Conservation (phyloP, 805 yeast species). For the Saccharomycopsis fibuligera region DNA sequence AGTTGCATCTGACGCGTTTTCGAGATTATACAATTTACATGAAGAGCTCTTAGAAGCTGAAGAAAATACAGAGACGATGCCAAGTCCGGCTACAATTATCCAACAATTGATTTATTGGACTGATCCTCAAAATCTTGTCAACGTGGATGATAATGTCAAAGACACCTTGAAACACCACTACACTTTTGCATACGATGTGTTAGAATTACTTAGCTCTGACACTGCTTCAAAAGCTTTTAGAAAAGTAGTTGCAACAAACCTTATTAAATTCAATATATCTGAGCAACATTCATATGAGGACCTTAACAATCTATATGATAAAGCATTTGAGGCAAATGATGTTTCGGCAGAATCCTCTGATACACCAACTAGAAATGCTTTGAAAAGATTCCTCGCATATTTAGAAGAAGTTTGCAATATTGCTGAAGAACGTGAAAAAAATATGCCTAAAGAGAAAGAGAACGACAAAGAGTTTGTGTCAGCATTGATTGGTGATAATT, state of each 20-base stretch:
- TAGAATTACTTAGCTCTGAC: conserved; percentile 40
- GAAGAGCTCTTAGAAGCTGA: conserved; percentile 34
- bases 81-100: conserved; percentile 46
- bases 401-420: conserved; percentile 26
- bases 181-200: conserved; percentile 46
- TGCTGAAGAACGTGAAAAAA: conserved; percentile 22
- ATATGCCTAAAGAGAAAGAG: conserved; percentile 17
- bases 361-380: conserved; percentile 25
- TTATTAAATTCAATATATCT: conserved; percentile 44
- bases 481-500: conserved; percentile 5
- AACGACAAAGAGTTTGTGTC: conserved; percentile 16
- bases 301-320: conserved; percentile 11
- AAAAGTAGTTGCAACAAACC: conserved; percentile 39
- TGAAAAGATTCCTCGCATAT: conserved; percentile 25
- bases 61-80: conserved; percentile 26
- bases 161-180: conserved; percentile 46
- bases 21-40: conserved; percentile 44
- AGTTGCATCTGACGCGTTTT: conserved; percentile 60
- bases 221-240: conserved; percentile 45
- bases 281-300: conserved; percentile 26
- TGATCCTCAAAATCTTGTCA: conserved; percentile 64
- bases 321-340: conserved; percentile 11
- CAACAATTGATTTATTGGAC: conserved; percentile 82
- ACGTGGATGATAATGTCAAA: conserved; percentile 36
- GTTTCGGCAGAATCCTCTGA: conserved; percentile 22